Conservation (phyloP, 2,329 filamentous ascomycete genomes). For the Onygenales sp. region DNA sequence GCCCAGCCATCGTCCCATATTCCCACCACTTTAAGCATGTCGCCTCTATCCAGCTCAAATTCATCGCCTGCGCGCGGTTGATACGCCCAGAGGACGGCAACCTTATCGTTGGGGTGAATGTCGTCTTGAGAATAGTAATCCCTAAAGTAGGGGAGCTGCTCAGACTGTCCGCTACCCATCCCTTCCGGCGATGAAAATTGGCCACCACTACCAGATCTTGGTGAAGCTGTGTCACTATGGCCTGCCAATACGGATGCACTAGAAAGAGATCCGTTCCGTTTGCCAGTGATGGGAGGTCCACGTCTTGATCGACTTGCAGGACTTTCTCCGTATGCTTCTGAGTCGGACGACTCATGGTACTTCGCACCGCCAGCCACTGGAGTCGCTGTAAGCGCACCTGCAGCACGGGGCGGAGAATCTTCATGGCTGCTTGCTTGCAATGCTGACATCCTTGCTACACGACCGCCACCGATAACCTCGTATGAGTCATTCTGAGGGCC, state of each 20-base stretch:
- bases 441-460: constrained; percentile 92
- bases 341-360: constrained; percentile 45
- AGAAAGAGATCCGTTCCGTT: constrained; percentile 80
- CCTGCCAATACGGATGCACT: constrained; percentile 66
- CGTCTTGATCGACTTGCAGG: constrained; percentile 56
- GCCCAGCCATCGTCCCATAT: constrained; percentile 99
- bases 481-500: constrained; percentile 42
- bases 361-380: constrained; percentile 24
- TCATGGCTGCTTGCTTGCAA: constrained; percentile 60
- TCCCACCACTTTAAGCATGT: constrained; percentile 96
- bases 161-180: constrained; percentile 79
- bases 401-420: constrained; percentile 48
- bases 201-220: constrained; percentile 54
- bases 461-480: constrained; percentile 71
- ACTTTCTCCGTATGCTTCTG: constrained; percentile 62
- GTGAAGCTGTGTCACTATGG: constrained; percentile 59
- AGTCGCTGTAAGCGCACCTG: constrained; percentile 34
- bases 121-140: constrained; percentile 98
- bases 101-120: constrained; percentile 82
- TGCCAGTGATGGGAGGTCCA: constrained; percentile 39
- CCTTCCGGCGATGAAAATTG: constrained; percentile 79
- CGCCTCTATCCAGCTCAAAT: constrained; percentile 83
- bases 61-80: constrained; percentile 89
- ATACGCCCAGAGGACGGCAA: constrained; percentile 92
- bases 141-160: constrained; percentile 93